Percentiles rank a stretch among this genome's conserved stretches.
Evolutionary conservation across 768 basidiomycete species (phyloP).

Genomic region (Galerina sulciceps): DNA sequence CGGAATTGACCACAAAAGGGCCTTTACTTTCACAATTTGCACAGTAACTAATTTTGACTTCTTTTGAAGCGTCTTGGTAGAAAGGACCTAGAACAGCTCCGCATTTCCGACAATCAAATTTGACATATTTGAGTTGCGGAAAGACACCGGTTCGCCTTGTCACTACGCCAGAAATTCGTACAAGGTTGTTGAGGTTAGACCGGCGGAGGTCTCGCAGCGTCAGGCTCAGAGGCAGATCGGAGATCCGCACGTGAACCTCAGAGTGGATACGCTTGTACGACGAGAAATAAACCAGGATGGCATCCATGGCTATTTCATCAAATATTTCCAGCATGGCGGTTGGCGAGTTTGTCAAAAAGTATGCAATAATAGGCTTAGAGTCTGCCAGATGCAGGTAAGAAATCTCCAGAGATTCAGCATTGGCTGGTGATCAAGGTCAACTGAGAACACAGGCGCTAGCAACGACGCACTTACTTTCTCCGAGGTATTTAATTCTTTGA

Average conservation of each 20-base stretch:
- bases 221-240: constrained; percentile 87
- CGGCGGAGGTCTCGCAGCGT: constrained; percentile 95
- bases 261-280: constrained; percentile 96
- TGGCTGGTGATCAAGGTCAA: constrained; percentile 55
- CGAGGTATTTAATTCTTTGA: constrained; percentile 88
- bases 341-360: constrained; percentile 96
- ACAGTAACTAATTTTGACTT: constrained; percentile 94
- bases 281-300: constrained; percentile 95
- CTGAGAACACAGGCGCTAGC: not conserved
- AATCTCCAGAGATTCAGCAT: constrained; percentile 96
- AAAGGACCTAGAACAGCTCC: constrained; percentile 94
- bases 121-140: constrained; percentile 99
- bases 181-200: constrained; percentile 90
- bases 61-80: constrained; percentile 95
- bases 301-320: constrained; percentile 92
- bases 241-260: constrained; percentile 96
- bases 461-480: constrained; percentile 75
- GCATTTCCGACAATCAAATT: constrained; percentile 97
- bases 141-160: constrained; percentile 96
- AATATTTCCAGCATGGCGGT: constrained; percentile 92
- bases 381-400: constrained; percentile 94
- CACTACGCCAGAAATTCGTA: constrained; percentile 94
- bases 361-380: constrained; percentile 94
- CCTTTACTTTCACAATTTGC: constrained; percentile 94
- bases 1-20: constrained; percentile 95